These are phyloP conservation scores for Paraglomus occultum DNA, from an alignment of 192 early-diverging fungal genomes.

Conservation along the genomic window DNA sequence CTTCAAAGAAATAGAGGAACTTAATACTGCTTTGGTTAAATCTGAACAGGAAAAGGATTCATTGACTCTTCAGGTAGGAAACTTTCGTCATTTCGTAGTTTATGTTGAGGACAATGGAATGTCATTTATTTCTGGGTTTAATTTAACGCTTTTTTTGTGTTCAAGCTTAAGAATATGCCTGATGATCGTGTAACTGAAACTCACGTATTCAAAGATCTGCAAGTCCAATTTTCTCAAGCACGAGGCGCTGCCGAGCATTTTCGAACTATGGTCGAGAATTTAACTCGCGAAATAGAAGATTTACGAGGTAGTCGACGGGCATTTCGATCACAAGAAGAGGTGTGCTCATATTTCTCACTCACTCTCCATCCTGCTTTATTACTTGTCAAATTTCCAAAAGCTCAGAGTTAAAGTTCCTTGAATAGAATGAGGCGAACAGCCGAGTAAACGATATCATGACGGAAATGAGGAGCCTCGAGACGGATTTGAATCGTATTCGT, in stretches of 20 bases:
- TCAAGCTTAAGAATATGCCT: constrained; percentile 6
- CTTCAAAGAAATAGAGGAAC: not conserved
- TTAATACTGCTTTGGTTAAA: not conserved
- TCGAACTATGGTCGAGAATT: not conserved
- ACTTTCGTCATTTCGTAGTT: no score
- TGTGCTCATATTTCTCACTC: not conserved
- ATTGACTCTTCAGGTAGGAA: not conserved
- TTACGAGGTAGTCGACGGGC: constrained; percentile 1
- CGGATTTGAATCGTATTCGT: constrained; percentile 30
- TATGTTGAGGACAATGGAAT: no score
- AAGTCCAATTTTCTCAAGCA: not conserved
- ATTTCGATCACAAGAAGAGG: constrained; percentile 8
- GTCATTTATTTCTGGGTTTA: no score
- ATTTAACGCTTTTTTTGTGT: not conserved
- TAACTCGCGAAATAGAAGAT: constrained; percentile 20
- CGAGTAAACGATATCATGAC: not conserved
- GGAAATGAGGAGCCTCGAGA: constrained; percentile 5
- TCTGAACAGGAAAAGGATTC: not conserved
- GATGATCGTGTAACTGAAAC: constrained; percentile 21
- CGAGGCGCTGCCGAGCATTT: not conserved
- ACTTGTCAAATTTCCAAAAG: not conserved
- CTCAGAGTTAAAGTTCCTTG: not conserved
- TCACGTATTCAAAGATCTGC: not conserved
- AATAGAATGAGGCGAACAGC: constrained; percentile 9
- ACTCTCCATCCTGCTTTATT: not conserved